Percentiles rank a stretch among this genome's conserved stretches.
phyloP scores from a whole-genome alignment of 2,329 filamentous ascomycete genomes.

The Pseudonectria buxi region DNA sequence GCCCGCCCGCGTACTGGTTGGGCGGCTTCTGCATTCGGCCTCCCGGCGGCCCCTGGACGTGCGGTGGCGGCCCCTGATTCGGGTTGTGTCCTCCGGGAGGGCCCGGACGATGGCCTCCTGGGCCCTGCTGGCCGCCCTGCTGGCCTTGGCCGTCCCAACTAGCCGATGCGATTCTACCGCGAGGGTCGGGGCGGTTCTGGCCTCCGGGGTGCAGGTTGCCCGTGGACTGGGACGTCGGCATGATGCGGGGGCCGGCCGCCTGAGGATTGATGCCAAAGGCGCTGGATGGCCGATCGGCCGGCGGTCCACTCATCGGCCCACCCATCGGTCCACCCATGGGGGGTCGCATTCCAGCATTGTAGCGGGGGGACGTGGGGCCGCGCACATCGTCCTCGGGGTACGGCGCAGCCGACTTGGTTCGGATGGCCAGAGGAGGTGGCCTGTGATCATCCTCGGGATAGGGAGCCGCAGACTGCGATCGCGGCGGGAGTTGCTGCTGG shows the following conservation, averaged over 20 bases:
- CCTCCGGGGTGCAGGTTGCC: slow-evolving; percentile 38
- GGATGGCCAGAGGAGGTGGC: slow-evolving; percentile 37
- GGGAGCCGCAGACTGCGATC: slow-evolving; percentile 54
- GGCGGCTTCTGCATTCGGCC: not conserved
- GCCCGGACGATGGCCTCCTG: slow-evolving; percentile 29
- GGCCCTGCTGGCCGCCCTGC: slow-evolving; percentile 3
- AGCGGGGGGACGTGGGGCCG: slow-evolving; percentile 30
- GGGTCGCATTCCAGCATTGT: slow-evolving; percentile 42
- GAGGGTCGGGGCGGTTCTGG: slow-evolving; percentile 26
- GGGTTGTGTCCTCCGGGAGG: too few species aligned
- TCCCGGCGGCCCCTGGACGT: too few species aligned
- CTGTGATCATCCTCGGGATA: slow-evolving; percentile 61
- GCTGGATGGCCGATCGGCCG: slow-evolving; percentile 42
- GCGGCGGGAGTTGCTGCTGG: slow-evolving; percentile 21
- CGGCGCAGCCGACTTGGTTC: slow-evolving; percentile 40
- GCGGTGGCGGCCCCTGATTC: too few species aligned
- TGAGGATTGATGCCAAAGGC: slow-evolving; percentile 50
- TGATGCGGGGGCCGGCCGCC: slow-evolving; percentile 24
- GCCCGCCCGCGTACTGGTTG: slow-evolving; percentile 8
- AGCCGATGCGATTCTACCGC: slow-evolving; percentile 36
- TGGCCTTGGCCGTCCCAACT: slow-evolving; percentile 39
- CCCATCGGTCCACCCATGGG: too few species aligned
- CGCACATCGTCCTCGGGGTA: slow-evolving; percentile 48
- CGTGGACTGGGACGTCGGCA: slow-evolving; percentile 39
- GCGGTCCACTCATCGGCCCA: slow-evolving; percentile 25